Base-by-base conservation (phyloP, 202 grass and related monocot species). In the Dendrocalamus latiflorus region DNA sequence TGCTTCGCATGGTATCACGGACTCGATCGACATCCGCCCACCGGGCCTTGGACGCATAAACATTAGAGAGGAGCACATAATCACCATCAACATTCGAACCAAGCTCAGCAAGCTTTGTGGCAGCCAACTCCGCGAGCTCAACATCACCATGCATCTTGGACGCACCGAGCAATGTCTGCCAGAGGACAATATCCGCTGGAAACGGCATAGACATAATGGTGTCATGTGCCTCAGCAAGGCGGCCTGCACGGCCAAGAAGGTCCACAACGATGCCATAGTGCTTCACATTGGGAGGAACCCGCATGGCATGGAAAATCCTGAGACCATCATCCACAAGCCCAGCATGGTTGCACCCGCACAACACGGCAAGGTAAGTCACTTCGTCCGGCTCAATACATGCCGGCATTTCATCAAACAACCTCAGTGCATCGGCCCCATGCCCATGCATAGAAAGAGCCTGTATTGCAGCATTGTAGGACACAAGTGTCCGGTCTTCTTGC, bases 11-110 rank as follows among this genome's bases (percentile, higher is more conserved):
- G 37, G 86, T 63, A 69, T 94, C 89, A 56, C 92, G 92, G 20
- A 97, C 72, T 34, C 85, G 84, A 20, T 83, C 90, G 71, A 97
- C 92, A 68, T 97, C 94, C 37, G 12, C 9, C 95, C 92, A 97
- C 58, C 90, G 55, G 37, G 81, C 86, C 76, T 88, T 94, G 45
- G 90, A 91, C 0, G 90, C 95, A 74, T 97, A 97, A 6, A 97
- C 84, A 78, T 94, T 97, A 47, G 92, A 93, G 9, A 94, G 88
- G 59, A 97, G 95, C 37, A 97, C 95, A 79, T 94, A 94, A 76
- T 97, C 90, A 62, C 95, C 92, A 68, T 94, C 93, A 75, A 84
- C 64, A 21, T 92, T 91, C 36, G 95, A 97, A 76, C 95, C 95
- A 78, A 93, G 83, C 67, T 94, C 74, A 7, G 70, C 62, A 54